Base-by-base conservation (phyloP, 2,329 filamentous ascomycete genomes). In the Xylaria sp. region DNA sequence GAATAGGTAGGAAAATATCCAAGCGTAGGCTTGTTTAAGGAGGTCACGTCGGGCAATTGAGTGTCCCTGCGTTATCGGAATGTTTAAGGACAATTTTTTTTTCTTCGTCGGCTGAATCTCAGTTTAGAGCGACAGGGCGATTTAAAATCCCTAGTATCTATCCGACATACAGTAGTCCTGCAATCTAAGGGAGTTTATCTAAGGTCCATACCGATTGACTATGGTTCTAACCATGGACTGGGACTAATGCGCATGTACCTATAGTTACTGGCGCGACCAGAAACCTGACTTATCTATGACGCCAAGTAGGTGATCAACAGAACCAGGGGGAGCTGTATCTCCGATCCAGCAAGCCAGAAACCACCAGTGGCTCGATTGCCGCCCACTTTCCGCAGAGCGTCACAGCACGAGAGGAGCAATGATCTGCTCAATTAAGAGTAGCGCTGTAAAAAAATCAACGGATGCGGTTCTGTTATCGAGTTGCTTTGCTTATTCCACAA, bases 331-430 rank as follows among this genome's bases (percentile, higher is more conserved):
- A 64, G 32, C 36, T 36, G 50, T 56, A 66, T 48, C 67, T 66
- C 67, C 67, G 67, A 62, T 50, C 34, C 34, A 36, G 7, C 66
- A 57, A 61, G 30, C 66, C 34, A 53, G n/a, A 61, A 36, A 51
- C 51, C 45, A 51, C 51, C 45, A 68, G 45, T 68, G 57, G 63
- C 64, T 63, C 64, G 60, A 69, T 69, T 69, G 64, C 60, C 67
- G 54, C 64, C 67, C 59, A 30, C 39, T 54, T 51, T 34, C 17
- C 9, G 32, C 17, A 4, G 21, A 39, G 19, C 53, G 47, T 54
- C 27, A 36, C 24, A 45, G 36, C 32, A 56, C 51, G 27, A 51
- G 42, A 47, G 39, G 14, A 32, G 50, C 4, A 32, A 53, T 21
- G 50, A 55, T 55, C 27, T 55, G 30, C 45, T 32, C 50, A 17